Conservation (phyloP, 2,329 filamentous ascomycete genomes). For the Cercospora zeina region DNA sequence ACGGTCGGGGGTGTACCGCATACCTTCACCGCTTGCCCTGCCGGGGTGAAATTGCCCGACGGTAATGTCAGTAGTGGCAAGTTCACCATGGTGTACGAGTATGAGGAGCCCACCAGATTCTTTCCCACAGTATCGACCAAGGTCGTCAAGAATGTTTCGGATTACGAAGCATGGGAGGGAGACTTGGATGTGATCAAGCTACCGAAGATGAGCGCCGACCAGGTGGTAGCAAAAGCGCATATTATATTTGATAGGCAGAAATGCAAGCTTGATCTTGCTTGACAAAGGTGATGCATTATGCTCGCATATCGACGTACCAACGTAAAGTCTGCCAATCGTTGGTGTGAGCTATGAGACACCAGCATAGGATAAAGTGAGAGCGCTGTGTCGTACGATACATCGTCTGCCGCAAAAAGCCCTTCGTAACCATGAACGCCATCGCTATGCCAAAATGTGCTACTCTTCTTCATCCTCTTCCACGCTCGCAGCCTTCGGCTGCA, state of each 20-base stretch:
- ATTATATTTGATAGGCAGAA: slow-evolving; percentile 23
- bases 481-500: slow-evolving; percentile 37
- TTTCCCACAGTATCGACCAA: slow-evolving; percentile 28
- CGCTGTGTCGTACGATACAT: neutral
- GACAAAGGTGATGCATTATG: neutral
- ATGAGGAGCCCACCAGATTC: slow-evolving; percentile 30
- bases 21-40: slow-evolving; percentile 32
- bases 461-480: slow-evolving; percentile 36
- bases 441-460: slow-evolving; percentile 21
- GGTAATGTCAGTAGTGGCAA: slow-evolving; percentile 27
- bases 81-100: slow-evolving; percentile 34
- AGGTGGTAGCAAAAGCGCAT: slow-evolving; percentile 26
- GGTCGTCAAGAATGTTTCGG: slow-evolving; percentile 15
- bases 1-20: slow-evolving; percentile 31
- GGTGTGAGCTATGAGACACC: neutral
- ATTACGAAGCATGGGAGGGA: slow-evolving; percentile 29
- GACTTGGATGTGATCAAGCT: slow-evolving; percentile 29
- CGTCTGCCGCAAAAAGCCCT: neutral
- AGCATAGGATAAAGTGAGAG: neutral
- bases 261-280: slow-evolving; percentile 18
- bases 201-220: slow-evolving; percentile 23
- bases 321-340: neutral
- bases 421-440: slow-evolving; percentile 22
- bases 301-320: neutral
- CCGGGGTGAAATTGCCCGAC: slow-evolving; percentile 29